Evolutionary conservation across 345 rosid species (phyloP).

Genomic region (Citrus unshiu): DNA sequence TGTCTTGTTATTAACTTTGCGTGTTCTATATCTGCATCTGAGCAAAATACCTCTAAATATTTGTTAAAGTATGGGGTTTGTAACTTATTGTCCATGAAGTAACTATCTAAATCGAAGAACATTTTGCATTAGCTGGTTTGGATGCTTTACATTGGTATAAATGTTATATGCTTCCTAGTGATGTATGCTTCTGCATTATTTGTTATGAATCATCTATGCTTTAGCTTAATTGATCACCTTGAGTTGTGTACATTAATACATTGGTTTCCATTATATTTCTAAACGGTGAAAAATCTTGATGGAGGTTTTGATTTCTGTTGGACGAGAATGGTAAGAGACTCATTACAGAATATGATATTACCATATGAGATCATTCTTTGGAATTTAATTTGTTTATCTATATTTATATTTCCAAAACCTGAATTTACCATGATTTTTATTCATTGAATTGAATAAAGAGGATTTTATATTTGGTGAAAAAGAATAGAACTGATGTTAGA

Average conservation of each 20-base stretch:
- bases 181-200: neutral
- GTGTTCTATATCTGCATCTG: neutral
- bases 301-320: neutral
- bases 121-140: neutral
- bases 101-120: neutral
- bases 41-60: neutral
- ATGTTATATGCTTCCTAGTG: neutral
- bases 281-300: neutral
- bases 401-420: neutral
- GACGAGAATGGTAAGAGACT: neutral
- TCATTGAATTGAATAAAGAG: neutral
- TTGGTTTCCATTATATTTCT: neutral
- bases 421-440: neutral
- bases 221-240: neutral
- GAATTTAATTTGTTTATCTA: neutral
- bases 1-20: neutral
- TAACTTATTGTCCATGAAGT: neutral
- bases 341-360: neutral
- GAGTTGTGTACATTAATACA: neutral
- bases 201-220: neutral
- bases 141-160: neutral
- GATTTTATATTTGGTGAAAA: neutral
- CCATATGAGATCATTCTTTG: neutral
- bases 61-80: neutral
- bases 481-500: neutral